phyloP scores from a whole-genome alignment of 192 early-diverging fungal species.

The Umbelopsis sp. region DNA sequence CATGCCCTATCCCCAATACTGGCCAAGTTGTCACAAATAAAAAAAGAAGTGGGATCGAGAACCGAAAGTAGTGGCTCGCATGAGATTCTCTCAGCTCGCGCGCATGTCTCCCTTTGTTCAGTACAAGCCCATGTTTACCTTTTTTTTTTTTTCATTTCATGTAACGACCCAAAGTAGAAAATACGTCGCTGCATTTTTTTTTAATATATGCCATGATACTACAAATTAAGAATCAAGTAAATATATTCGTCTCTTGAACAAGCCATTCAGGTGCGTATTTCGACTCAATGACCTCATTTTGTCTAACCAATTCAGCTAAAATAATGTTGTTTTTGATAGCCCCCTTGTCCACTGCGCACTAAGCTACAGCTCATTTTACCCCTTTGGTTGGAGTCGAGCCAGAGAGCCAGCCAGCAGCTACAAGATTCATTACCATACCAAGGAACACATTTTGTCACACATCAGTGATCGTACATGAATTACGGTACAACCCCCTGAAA shows the following conservation, averaged over 20 bases:
- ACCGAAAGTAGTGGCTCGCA: background rate
- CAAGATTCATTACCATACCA: slow-evolving; percentile 5
- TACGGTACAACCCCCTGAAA: too few species aligned
- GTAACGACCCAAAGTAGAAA: too few species aligned
- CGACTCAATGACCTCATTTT: background rate
- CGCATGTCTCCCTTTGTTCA: background rate
- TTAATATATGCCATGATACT: too few species aligned
- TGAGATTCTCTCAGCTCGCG: background rate
- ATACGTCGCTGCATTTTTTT: too few species aligned
- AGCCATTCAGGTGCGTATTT: background rate
- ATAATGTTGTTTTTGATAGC: too few species aligned
- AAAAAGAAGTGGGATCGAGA: slow-evolving; percentile 14
- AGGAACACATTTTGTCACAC: too few species aligned
- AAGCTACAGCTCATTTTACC: background rate
- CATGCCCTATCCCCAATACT: background rate
- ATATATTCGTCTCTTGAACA: too few species aligned
- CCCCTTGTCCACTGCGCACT: too few species aligned
- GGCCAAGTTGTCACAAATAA: slow-evolving; percentile 13
- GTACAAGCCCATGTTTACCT: background rate
- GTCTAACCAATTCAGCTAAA: too few species aligned
- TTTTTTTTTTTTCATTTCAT: background rate
- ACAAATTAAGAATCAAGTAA: too few species aligned
- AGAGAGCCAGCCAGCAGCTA: background rate
- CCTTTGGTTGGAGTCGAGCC: background rate
- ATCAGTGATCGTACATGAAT: too few species aligned